Conservation (phyloP, 1,284 basidiomycete species). For the Malassezia brasiliensis region DNA sequence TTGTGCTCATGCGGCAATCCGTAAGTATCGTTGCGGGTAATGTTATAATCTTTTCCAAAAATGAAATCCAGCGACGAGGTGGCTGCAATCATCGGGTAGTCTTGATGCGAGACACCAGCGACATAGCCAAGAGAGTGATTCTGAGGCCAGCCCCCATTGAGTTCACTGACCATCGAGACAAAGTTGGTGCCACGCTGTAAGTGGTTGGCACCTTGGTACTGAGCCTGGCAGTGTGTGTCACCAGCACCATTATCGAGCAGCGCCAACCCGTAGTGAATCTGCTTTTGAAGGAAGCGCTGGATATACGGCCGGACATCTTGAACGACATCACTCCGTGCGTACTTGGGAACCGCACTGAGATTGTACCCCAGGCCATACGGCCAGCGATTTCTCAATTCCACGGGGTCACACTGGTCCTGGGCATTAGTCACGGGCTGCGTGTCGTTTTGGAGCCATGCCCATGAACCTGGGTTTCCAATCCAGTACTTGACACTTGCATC, state of each 20-base stretch:
- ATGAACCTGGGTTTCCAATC: conserved; percentile 43
- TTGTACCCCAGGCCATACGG: conserved; percentile 30
- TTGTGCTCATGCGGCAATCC: background rate
- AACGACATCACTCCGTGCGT: background rate
- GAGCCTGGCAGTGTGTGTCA: conserved; percentile 39
- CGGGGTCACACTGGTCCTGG: conserved; percentile 7
- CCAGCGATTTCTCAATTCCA: conserved; percentile 23
- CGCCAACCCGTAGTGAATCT: conserved; percentile 30
- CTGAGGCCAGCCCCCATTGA: conserved; percentile 22
- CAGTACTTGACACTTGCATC: conserved; percentile 36
- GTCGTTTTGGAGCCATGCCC: conserved; percentile 27
- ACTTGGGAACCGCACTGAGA: conserved; percentile 14
- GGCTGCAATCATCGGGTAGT: conserved; percentile 41
- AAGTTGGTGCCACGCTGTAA: conserved; percentile 38
- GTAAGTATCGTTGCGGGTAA: background rate
- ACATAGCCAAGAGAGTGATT: conserved; percentile 33
- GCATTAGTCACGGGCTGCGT: conserved; percentile 12
- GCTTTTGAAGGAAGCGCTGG: conserved; percentile 26
- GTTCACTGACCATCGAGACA: conserved; percentile 9
- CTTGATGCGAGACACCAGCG: conserved; percentile 38
- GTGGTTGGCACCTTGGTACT: conserved; percentile 36
- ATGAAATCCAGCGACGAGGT: conserved; percentile 28
- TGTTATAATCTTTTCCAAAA: conserved; percentile 15
- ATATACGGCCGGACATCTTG: conserved; percentile 2
- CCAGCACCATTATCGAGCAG: conserved; percentile 37